Evolutionary conservation across 495 filamentous ascomycete species (phyloP).

Genomic region (Emericellopsis terricola): DNA sequence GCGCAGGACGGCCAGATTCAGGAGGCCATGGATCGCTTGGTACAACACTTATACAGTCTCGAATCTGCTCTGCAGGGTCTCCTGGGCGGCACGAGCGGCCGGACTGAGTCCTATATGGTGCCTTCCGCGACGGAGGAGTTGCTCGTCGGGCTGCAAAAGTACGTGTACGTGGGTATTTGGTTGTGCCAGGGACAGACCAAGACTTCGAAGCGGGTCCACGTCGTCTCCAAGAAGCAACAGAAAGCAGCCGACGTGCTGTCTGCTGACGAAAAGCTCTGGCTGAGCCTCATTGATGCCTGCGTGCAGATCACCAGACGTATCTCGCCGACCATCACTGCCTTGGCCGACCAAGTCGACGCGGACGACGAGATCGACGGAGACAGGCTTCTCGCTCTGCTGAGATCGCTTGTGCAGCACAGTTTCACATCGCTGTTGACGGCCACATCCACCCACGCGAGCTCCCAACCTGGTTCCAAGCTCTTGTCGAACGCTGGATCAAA

Average conservation of each 20-base stretch:
- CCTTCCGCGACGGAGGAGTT: slow-evolving; percentile 37
- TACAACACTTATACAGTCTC: slow-evolving; percentile 58
- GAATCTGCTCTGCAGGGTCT: slow-evolving; percentile 65
- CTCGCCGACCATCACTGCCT: slow-evolving; percentile 12
- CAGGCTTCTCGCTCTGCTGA: slow-evolving; percentile 44
- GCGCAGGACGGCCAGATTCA: slow-evolving; percentile 74
- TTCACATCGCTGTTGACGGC: slow-evolving; percentile 75
- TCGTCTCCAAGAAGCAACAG: neutral
- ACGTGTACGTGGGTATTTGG: slow-evolving; percentile 83
- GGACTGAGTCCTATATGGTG: slow-evolving; percentile 30
- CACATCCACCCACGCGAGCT: slow-evolving; percentile 30
- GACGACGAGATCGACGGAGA: slow-evolving; percentile 19
- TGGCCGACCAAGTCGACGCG: neutral
- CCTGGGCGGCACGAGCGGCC: slow-evolving; percentile 27
- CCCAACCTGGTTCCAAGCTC: neutral
- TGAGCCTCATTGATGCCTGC: slow-evolving; percentile 71
- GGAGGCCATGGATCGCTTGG: slow-evolving; percentile 68
- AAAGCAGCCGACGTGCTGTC: slow-evolving; percentile 41
- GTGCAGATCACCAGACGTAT: slow-evolving; percentile 59
- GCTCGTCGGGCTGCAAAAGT: slow-evolving; percentile 67
- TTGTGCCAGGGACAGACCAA: slow-evolving; percentile 83
- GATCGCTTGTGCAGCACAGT: slow-evolving; percentile 67
- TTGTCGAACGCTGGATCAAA: slow-evolving; percentile 23
- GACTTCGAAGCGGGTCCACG: slow-evolving; percentile 22
- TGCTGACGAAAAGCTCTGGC: slow-evolving; percentile 70